These are phyloP conservation scores for Chaetomiaceae sp. DNA, from an alignment of 2,329 filamentous ascomycete species.

Conservation along the genomic window DNA sequence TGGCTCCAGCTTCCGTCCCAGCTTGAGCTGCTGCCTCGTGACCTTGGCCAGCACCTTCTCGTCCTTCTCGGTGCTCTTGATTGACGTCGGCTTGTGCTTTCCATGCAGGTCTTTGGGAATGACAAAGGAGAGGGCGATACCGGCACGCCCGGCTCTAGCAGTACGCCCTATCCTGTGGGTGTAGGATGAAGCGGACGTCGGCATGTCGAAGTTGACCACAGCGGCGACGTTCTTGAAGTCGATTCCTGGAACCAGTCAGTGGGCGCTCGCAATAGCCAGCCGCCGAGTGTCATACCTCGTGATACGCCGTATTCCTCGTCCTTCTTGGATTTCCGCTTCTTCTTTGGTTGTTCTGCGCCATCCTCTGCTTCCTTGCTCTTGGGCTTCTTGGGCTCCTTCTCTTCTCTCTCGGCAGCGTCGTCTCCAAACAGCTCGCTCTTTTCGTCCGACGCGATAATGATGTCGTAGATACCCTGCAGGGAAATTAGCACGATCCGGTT, in stretches of 20 bases:
- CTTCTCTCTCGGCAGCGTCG: slow-evolving; percentile 42
- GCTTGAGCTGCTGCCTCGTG: slow-evolving; percentile 69
- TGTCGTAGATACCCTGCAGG: slow-evolving; percentile 71
- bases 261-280: neutral
- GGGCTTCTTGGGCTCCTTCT: slow-evolving; percentile 28
- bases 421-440: slow-evolving; percentile 34
- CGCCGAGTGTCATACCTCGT: slow-evolving; percentile 48
- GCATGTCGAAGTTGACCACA: slow-evolving; percentile 96
- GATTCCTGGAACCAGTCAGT: slow-evolving; percentile 43
- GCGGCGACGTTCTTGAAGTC: slow-evolving; percentile 95
- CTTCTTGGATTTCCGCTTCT: slow-evolving; percentile 60
- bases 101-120: slow-evolving; percentile 75
- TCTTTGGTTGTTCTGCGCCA: slow-evolving; percentile 39
- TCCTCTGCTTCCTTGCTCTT: slow-evolving; percentile 29
- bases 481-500: neutral
- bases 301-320: slow-evolving; percentile 94
- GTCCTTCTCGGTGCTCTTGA: slow-evolving; percentile 72
- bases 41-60: slow-evolving; percentile 81
- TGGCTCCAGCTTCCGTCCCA: slow-evolving; percentile 75
- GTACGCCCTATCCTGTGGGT: slow-evolving; percentile 96
- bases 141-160: slow-evolving; percentile 81
- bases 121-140: slow-evolving; percentile 94
- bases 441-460: slow-evolving; percentile 86
- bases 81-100: slow-evolving; percentile 83
- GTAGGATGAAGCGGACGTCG: slow-evolving; percentile 82